A percentile compares a stretch with the other conserved stretches of the same genome.
Conservation (phyloP, 2,329 filamentous ascomycete genomes). For the Pezicula carpinea region DNA sequence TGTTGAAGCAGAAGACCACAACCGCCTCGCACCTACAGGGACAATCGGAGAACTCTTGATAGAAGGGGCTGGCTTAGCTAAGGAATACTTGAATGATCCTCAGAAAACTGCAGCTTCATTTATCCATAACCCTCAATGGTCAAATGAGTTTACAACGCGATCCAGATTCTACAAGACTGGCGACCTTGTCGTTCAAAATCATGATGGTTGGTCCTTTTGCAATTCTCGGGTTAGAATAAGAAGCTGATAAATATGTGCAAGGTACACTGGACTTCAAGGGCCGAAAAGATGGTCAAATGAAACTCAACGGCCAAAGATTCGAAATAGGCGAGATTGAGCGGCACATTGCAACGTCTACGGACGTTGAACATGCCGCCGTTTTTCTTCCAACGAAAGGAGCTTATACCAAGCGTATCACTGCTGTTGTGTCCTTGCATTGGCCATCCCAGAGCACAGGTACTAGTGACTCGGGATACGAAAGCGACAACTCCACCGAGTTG, state of each 20-base stretch:
- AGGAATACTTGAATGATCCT: conserved; percentile 7
- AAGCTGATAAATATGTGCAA: too few relatives aligned
- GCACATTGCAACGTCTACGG: background rate
- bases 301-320: conserved; percentile 57
- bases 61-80: conserved; percentile 6
- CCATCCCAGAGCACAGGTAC: too few relatives aligned
- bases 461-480: too few relatives aligned
- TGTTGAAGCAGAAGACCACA: background rate
- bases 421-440: conserved; percentile 49
- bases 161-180: conserved; percentile 27
- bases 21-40: conserved; percentile 4
- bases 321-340: conserved; percentile 57
- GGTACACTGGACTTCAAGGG: conserved; percentile 56
- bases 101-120: conserved; percentile 3
- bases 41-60: conserved; percentile 5
- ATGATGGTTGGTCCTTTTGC: conserved; percentile 36
- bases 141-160: background rate
- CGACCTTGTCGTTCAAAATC: conserved; percentile 39
- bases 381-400: conserved; percentile 47
- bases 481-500: too few relatives aligned
- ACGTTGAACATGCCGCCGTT: conserved; percentile 37
- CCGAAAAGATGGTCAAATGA: conserved; percentile 59
- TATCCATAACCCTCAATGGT: conserved; percentile 11
- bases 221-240: too few relatives aligned
- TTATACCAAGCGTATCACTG: conserved; percentile 38